Conservation (phyloP, 169 alveolate species). For the Neospora caninum region DNA sequence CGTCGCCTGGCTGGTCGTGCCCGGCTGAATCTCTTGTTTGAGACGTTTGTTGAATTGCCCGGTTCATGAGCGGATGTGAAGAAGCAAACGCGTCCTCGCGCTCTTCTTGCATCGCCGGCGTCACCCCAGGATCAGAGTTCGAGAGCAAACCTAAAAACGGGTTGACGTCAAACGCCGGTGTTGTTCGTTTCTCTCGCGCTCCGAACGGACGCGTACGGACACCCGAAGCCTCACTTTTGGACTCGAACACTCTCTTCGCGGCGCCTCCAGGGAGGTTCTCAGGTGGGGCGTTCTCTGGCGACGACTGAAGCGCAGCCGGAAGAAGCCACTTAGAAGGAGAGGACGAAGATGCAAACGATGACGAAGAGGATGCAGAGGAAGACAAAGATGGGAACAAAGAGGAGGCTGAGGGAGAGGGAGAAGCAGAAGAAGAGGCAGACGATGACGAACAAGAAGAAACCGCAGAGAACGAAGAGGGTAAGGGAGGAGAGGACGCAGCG, state of each 20-base stretch:
- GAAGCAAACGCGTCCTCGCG: too few relatives aligned
- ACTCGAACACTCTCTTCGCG: not conserved
- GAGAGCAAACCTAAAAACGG: not conserved
- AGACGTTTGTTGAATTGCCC: too few relatives aligned
- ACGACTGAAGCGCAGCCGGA: not conserved
- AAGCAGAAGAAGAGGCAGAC: too few relatives aligned
- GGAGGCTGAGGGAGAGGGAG: too few relatives aligned
- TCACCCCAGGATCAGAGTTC: too few relatives aligned
- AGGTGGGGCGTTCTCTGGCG: not conserved
- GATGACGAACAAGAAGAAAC: too few relatives aligned
- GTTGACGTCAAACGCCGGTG: constrained; percentile 4
- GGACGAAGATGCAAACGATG: not conserved
- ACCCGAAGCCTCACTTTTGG: not conserved
- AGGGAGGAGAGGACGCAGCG: too few relatives aligned
- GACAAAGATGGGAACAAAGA: not conserved
- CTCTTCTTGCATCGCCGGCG: too few relatives aligned
- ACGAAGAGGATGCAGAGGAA: not conserved
- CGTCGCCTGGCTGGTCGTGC: too few relatives aligned
- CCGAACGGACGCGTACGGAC: not conserved
- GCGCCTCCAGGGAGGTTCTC: not conserved
- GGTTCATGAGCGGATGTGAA: too few relatives aligned
- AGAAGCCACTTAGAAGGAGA: not conserved
- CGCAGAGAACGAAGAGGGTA: too few relatives aligned
- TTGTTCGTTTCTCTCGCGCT: not conserved
- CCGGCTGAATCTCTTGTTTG: too few relatives aligned